A percentile compares a stretch with the other conserved stretches of the same genome.
Conservation (phyloP, 1,284 basidiomycete species). For the Trichosporon inkin region DNA sequence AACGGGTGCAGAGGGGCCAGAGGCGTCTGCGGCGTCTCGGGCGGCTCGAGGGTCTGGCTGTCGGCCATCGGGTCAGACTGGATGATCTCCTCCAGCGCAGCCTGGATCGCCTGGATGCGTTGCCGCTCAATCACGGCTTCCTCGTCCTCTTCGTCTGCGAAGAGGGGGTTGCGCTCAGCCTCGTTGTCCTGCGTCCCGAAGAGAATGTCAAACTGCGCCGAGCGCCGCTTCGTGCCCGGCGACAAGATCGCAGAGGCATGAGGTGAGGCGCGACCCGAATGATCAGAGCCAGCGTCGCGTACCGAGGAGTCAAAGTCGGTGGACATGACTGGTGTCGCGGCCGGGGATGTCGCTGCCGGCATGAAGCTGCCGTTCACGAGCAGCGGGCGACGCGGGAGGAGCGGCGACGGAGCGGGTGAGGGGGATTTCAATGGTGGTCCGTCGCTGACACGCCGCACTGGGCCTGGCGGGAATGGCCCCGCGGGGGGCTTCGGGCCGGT, state of each 20-base stretch:
- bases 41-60: slow-evolving; percentile 22
- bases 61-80: slow-evolving; percentile 63
- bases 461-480: not conserved
- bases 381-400: slow-evolving; percentile 11
- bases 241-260: not conserved
- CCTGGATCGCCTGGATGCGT: slow-evolving; percentile 88
- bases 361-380: slow-evolving; percentile 31
- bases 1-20: slow-evolving; percentile 1
- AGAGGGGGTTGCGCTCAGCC: slow-evolving; percentile 52
- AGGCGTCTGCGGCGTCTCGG: not conserved
- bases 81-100: slow-evolving; percentile 89
- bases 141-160: slow-evolving; percentile 41
- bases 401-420: not conserved
- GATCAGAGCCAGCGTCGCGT: slow-evolving; percentile 7
- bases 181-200: slow-evolving; percentile 46
- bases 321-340: slow-evolving; percentile 25
- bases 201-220: slow-evolving; percentile 43
- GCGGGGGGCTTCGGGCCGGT: not conserved
- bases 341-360: slow-evolving; percentile 18
- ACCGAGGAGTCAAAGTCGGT: slow-evolving; percentile 8
- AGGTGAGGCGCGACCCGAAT: slow-evolving; percentile 1
- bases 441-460: slow-evolving; percentile 10
- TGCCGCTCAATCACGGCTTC: slow-evolving; percentile 55
- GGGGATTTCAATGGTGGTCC: not conserved
- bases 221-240: slow-evolving; percentile 18